phyloP scores from a whole-genome alignment of 2,329 filamentous ascomycete genomes.

The Ceratocystis harringtonii region DNA sequence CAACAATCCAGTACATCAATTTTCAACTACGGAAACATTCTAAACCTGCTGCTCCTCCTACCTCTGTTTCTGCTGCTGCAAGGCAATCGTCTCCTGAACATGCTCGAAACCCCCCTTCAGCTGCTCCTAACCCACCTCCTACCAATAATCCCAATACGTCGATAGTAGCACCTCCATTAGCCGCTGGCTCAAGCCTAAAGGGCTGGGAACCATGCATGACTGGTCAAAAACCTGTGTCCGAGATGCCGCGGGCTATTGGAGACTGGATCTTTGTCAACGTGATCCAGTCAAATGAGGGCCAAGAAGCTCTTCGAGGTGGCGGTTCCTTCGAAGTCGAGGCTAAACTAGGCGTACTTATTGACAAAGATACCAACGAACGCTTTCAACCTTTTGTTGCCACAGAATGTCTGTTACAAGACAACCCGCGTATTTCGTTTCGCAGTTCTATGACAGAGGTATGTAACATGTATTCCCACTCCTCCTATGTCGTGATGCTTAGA shows the following conservation, averaged over 20 bases:
- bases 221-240: conserved; percentile 54
- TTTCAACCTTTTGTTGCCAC: conserved; percentile 51
- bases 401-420: conserved; percentile 53
- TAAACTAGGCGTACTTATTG: conserved; percentile 71
- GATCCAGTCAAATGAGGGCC: conserved; percentile 49
- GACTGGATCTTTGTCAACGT: conserved; percentile 67
- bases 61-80: conserved; percentile 17
- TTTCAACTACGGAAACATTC: conserved; percentile 30
- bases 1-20: conserved; percentile 30
- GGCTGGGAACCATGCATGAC: conserved; percentile 55
- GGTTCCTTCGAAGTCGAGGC: conserved; percentile 86
- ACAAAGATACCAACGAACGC: conserved; percentile 55
- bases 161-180: background rate
- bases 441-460: conserved; percentile 82
- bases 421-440: conserved; percentile 52
- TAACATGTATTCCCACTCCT: conserved; percentile 12
- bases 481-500: background rate
- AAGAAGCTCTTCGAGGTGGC: conserved; percentile 45
- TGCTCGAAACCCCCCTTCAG: conserved; percentile 23
- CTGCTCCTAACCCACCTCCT: conserved; percentile 18
- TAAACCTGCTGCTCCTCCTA: conserved; percentile 26
- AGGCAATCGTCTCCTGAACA: conserved; percentile 35
- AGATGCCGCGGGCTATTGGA: conserved; percentile 59
- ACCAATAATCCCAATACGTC: background rate
- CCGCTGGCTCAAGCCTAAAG: conserved; percentile 26